Percentiles rank a stretch among this genome's conserved stretches.
Conservation (phyloP, 108 stramenopile genomes). For the Pseudonitzschia multiseries region DNA sequence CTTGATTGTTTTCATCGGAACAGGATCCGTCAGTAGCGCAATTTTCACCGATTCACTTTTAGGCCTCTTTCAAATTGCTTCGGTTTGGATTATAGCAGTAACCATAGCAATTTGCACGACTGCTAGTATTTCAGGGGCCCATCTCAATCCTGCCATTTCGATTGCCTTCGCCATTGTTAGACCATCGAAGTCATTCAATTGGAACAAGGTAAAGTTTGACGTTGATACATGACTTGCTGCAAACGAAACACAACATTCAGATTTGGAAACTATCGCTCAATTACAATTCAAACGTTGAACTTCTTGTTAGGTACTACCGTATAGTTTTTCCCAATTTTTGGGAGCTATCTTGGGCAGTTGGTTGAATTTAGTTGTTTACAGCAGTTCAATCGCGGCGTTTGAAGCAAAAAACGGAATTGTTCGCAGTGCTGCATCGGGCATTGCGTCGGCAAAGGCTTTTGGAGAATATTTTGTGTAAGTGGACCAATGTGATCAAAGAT, state of each 20-base stretch:
- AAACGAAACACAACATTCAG: no score
- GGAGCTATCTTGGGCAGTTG: slow-evolving; percentile 46
- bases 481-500: background rate
- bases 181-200: slow-evolving; percentile 23
- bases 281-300: background rate
- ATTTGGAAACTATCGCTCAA: background rate
- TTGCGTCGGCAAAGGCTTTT: slow-evolving; percentile 48
- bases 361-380: slow-evolving; percentile 43
- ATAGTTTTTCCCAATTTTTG: slow-evolving; percentile 34
- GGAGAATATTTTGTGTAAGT: slow-evolving; percentile 55
- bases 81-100: slow-evolving; percentile 61
- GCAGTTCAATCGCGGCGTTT: slow-evolving; percentile 32
- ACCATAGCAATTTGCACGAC: slow-evolving; percentile 52
- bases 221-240: no score
- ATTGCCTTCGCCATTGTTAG: slow-evolving; percentile 46
- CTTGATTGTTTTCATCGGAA: slow-evolving; percentile 53
- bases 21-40: slow-evolving; percentile 45
- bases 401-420: slow-evolving; percentile 42
- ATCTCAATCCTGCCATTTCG: slow-evolving; percentile 56
- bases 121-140: slow-evolving; percentile 45
- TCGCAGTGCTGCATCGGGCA: slow-evolving; percentile 27
- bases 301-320: slow-evolving; percentile 37
- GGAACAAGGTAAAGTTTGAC: slow-evolving; percentile 1
- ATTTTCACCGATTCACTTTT: slow-evolving; percentile 43
- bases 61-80: slow-evolving; percentile 55